phyloP scores from a whole-genome alignment of 129 eudicot genomes.

The Dittrichia graveolens region DNA sequence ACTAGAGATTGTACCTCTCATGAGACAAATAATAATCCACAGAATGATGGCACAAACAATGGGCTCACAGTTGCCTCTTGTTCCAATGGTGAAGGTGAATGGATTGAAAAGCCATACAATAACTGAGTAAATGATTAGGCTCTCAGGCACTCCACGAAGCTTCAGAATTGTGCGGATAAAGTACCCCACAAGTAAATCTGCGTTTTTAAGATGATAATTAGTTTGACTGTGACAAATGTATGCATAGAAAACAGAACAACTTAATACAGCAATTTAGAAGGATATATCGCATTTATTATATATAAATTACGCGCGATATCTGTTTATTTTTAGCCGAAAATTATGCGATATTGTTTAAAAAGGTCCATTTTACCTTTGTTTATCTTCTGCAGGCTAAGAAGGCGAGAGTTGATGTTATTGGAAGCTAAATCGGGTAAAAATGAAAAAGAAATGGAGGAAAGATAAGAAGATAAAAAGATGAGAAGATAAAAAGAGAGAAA shows the following conservation, averaged over 20 bases:
- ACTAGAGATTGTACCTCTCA: conserved; percentile 60
- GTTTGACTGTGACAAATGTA: background rate
- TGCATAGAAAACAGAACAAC: background rate
- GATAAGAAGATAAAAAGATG: too few relatives aligned
- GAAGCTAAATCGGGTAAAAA: too few relatives aligned
- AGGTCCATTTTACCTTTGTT: too few relatives aligned
- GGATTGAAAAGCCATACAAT: conserved; percentile 97
- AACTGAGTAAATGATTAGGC: conserved; percentile 54
- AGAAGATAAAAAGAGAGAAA: too few relatives aligned
- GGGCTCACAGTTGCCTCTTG: conserved; percentile 99
- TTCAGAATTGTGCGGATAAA: conserved; percentile 79
- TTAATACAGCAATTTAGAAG: too few relatives aligned
- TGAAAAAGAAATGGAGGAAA: too few relatives aligned
- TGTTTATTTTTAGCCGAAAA: too few relatives aligned
- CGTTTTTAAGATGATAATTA: conserved; percentile 24
- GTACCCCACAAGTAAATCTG: conserved; percentile 88
- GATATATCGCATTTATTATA: too few relatives aligned
- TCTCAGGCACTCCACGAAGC: conserved; percentile 90
- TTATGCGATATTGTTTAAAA: too few relatives aligned
- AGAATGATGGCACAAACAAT: conserved; percentile 86
- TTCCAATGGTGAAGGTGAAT: conserved; percentile 97
- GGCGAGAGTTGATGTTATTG: too few relatives aligned
- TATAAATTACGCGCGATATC: too few relatives aligned
- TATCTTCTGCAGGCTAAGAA: too few relatives aligned
- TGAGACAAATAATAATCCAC: conserved; percentile 86